These are phyloP conservation scores for Rhododendron ovatum DNA, from an alignment of 148 eudicot genomes.

Conservation along the genomic window DNA sequence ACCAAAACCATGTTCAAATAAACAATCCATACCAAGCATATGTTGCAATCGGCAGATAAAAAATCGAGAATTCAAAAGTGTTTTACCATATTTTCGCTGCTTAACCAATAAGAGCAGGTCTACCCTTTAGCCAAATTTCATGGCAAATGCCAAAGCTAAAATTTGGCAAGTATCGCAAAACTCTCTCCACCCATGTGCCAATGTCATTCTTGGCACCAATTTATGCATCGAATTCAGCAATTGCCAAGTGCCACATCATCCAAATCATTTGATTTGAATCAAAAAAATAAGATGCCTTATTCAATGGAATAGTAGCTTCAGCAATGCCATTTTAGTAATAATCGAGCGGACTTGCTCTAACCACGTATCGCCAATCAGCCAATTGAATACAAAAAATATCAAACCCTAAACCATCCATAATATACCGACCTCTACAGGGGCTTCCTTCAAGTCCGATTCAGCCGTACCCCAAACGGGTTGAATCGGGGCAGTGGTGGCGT, in stretches of 20 bases:
- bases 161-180: background rate
- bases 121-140: background rate
- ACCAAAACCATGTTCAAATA: too few species aligned
- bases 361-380: background rate
- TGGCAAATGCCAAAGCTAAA: background rate
- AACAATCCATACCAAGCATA: too few species aligned
- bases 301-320: background rate
- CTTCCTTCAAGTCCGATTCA: conserved; percentile 4
- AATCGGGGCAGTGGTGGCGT: conserved; percentile 77
- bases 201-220: background rate
- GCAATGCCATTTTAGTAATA: too few species aligned
- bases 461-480: conserved; percentile 53
- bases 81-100: background rate
- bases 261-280: background rate
- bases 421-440: conserved; percentile 5
- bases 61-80: background rate
- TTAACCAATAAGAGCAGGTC: background rate
- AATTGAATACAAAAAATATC: background rate
- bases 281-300: background rate
- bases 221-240: background rate
- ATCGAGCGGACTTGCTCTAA: background rate
- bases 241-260: background rate
- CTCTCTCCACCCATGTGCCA: background rate
- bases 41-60: too few species aligned
- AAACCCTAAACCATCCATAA: background rate